Evolutionary conservation across 1,284 basidiomycete species (phyloP).

Genomic region (Ceratobasidium sp.): DNA sequence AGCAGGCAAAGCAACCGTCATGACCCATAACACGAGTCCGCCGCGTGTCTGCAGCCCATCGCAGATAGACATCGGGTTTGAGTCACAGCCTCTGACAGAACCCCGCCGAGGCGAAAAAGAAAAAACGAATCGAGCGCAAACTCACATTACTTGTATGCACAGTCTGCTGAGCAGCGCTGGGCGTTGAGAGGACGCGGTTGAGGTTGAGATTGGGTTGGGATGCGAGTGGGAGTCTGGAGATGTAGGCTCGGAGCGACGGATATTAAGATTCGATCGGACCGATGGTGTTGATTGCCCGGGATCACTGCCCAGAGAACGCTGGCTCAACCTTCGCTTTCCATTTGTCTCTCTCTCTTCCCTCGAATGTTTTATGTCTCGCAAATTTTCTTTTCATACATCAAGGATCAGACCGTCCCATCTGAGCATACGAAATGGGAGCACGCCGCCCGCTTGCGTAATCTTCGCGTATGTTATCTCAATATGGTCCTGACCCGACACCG

Average conservation of each 20-base stretch:
- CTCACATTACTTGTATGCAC: too few relatives aligned
- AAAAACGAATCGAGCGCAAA: not conserved
- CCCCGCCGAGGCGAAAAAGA: not conserved
- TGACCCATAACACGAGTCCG: not conserved
- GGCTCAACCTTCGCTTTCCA: slow-evolving; percentile 20
- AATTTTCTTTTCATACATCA: not conserved
- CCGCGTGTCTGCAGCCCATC: not conserved
- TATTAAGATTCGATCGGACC: slow-evolving; percentile 23
- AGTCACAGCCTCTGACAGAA: not conserved
- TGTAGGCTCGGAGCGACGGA: slow-evolving; percentile 25
- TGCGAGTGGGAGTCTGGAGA: not conserved
- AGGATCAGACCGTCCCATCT: slow-evolving; percentile 5
- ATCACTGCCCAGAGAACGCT: slow-evolving; percentile 7
- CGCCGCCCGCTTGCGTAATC: slow-evolving; percentile 14
- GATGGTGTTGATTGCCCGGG: slow-evolving; percentile 17
- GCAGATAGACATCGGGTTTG: not conserved
- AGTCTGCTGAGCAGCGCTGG: too few relatives aligned
- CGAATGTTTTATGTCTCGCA: not conserved
- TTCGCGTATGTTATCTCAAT: too few relatives aligned
- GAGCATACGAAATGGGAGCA: slow-evolving; percentile 16
- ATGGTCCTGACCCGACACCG: slow-evolving; percentile 23
- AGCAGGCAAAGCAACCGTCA: not conserved
- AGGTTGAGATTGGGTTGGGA: slow-evolving; percentile 25
- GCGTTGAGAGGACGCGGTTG: not conserved
- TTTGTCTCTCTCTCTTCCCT: not conserved